phyloP scores from a whole-genome alignment of 2,329 filamentous ascomycete genomes.

The Pleoardoris graminearum region DNA sequence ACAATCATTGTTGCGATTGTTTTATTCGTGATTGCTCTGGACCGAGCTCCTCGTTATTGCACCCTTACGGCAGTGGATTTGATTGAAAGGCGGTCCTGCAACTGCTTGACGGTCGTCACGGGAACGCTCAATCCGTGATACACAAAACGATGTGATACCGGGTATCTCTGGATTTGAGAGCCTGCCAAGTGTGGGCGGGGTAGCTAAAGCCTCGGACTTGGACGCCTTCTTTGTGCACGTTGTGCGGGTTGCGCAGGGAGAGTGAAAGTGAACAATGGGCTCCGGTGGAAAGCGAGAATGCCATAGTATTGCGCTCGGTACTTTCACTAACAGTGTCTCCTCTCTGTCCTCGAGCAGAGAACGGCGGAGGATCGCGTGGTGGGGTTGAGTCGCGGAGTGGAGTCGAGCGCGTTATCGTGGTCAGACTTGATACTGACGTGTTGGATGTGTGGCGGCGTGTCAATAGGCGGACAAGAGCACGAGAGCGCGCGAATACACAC shows the following conservation, averaged over 20 bases:
- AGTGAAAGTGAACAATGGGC: slow-evolving; percentile 5
- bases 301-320: neutral
- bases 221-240: neutral
- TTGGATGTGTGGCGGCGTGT: neutral
- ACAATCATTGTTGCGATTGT: neutral
- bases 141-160: neutral
- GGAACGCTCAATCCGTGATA: neutral
- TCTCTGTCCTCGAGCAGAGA: slow-evolving; percentile 1
- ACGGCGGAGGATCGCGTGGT: neutral
- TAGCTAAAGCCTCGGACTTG: neutral
- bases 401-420: neutral
- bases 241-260: neutral
- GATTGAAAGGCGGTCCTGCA: too few species aligned
- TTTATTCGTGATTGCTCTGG: neutral
- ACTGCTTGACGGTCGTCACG: neutral
- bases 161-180: neutral
- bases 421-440: neutral
- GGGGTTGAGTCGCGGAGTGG: neutral
- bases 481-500: neutral
- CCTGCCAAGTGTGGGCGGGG: neutral
- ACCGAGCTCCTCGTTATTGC: neutral
- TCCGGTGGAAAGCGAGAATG: neutral
- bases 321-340: neutral
- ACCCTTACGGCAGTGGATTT: too few species aligned
- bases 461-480: neutral